These are phyloP conservation scores for Wickerhamiella lipophila DNA, from an alignment of 805 yeast species.

Conservation along the genomic window DNA sequence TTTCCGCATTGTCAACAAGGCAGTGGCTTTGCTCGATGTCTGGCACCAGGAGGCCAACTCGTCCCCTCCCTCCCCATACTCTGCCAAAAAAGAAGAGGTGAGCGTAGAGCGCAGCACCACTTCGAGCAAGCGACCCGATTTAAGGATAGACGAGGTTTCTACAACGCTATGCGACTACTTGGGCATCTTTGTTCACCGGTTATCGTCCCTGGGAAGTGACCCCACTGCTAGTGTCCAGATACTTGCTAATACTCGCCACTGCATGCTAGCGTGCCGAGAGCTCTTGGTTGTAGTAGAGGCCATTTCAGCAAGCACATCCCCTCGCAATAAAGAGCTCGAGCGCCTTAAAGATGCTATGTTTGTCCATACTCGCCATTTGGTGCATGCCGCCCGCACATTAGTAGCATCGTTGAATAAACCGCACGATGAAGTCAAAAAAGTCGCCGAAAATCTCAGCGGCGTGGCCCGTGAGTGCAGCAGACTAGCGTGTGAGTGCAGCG, in stretches of 20 bases:
- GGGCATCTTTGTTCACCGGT: constrained; percentile 25
- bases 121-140: constrained; percentile 18
- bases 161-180: constrained; percentile 28
- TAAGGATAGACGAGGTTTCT: constrained; percentile 28
- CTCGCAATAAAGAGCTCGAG: constrained; percentile 25
- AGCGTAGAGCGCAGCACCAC: background rate
- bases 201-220: constrained; percentile 22
- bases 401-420: constrained; percentile 24
- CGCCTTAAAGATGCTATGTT: constrained; percentile 27
- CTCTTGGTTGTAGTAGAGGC: constrained; percentile 29
- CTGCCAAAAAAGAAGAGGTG: background rate
- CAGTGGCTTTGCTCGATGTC: constrained; percentile 25
- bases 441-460: constrained; percentile 21
- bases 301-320: constrained; percentile 21
- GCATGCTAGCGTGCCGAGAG: constrained; percentile 32
- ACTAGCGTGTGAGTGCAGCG: constrained; percentile 28
- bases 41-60: constrained; percentile 21
- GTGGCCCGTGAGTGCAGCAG: constrained; percentile 27
- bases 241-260: constrained; percentile 28
- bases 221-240: constrained; percentile 26
- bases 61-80: constrained; percentile 13
- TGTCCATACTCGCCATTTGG: constrained; percentile 27
- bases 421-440: constrained; percentile 15
- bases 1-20: constrained; percentile 26
- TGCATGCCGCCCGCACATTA: constrained; percentile 29